These are phyloP conservation scores for Elongisporangium undulatum DNA, from an alignment of 352 stramenopile genomes.

Conservation along the genomic window DNA sequence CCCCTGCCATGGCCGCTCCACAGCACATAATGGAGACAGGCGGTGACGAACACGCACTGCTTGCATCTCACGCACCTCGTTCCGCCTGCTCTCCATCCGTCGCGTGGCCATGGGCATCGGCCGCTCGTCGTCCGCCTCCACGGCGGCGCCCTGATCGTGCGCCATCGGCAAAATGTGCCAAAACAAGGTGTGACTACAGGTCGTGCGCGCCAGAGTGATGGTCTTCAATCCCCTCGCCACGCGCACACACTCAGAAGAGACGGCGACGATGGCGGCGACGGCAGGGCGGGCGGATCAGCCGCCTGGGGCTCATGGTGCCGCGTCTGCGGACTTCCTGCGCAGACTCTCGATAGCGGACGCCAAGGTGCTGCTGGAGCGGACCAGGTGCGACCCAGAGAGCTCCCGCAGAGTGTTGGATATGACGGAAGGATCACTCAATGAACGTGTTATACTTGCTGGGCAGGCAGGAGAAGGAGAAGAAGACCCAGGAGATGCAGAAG, in stretches of 20 bases:
- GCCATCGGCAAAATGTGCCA: neutral
- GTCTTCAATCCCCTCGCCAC: neutral
- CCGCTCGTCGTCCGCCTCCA: neutral
- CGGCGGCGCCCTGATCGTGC: neutral
- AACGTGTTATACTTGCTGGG: neutral
- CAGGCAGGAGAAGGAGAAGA: conserved; percentile 82
- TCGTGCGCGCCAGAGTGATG: neutral
- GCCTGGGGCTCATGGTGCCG: neutral
- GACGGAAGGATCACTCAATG: neutral
- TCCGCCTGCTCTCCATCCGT: neutral
- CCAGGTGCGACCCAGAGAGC: conserved; percentile 31
- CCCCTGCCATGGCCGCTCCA: neutral
- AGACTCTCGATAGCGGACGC: conserved; percentile 78
- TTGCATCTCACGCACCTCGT: neutral
- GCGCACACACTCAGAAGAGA: neutral
- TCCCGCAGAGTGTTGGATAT: neutral
- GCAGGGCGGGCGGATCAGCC: conserved; percentile 11
- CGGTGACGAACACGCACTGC: too few relatives aligned
- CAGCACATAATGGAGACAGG: neutral
- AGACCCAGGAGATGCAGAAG: conserved; percentile 89
- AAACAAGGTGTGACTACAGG: neutral
- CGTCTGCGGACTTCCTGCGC: conserved; percentile 57
- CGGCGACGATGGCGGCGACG: conserved; percentile 7
- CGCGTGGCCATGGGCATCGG: neutral
- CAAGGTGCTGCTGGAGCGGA: conserved; percentile 76